These are phyloP conservation scores for Geotrichum citri-aurantii DNA, from an alignment of 1,139 yeast species.

Conservation along the genomic window DNA sequence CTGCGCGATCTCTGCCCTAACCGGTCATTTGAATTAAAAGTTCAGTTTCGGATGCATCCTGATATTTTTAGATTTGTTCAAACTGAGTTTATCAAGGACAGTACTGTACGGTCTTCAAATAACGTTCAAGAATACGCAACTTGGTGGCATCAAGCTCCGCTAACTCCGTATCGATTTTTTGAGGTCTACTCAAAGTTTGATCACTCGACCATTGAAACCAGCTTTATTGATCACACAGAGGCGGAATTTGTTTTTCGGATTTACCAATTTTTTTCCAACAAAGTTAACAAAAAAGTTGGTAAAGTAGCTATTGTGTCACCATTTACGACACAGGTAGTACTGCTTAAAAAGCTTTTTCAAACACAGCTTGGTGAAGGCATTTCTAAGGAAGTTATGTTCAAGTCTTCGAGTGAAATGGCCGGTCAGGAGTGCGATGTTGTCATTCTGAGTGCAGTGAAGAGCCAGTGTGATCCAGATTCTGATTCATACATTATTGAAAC, in stretches of 20 bases:
- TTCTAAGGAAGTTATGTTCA: conserved; percentile 67
- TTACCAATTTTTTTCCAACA: conserved; percentile 36
- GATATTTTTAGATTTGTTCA: conserved; percentile 83
- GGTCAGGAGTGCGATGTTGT: conserved; percentile 96
- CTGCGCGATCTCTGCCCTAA: conserved; percentile 66
- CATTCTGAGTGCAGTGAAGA: conserved; percentile 90
- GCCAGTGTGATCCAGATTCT: conserved; percentile 51
- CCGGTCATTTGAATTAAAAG: conserved; percentile 68
- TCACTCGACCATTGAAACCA: background rate
- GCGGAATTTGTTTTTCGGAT: conserved; percentile 41
- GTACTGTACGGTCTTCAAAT: conserved; percentile 56
- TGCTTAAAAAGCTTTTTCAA: conserved; percentile 52
- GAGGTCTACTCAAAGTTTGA: conserved; percentile 41
- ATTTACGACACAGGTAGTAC: conserved; percentile 75
- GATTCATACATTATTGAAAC: conserved; percentile 86
- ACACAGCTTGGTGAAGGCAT: conserved; percentile 58
- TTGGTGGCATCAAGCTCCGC: conserved; percentile 62
- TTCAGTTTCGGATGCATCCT: conserved; percentile 98
- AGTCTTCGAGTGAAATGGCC: conserved; percentile 95
- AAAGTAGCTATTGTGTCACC: conserved; percentile 90
- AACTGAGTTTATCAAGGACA: conserved; percentile 65
- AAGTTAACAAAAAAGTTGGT: conserved; percentile 49
- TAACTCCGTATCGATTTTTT: conserved; percentile 75
- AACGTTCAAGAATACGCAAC: conserved; percentile 44
- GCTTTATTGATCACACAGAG: background rate